Percentiles rank a stretch among this genome's conserved stretches.
phyloP scores from a whole-genome alignment of 495 filamentous ascomycete genomes.

The Penicilliopsis zonata region DNA sequence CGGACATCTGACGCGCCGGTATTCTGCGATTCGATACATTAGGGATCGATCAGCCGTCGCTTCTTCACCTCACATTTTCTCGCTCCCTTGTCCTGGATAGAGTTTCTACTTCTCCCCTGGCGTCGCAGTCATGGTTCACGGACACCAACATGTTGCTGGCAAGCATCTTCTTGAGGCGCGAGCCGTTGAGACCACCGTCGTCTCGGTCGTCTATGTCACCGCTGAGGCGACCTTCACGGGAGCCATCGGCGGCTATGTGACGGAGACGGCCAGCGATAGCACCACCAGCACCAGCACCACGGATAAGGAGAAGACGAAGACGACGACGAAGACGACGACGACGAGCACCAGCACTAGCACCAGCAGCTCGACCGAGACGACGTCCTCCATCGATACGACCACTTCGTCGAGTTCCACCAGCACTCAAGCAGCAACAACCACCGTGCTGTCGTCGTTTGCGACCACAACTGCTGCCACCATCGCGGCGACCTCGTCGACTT shows the following conservation, averaged over 20 bases:
- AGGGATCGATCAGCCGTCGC: too few species aligned
- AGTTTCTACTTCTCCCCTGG: neutral
- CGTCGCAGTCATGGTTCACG: conserved; percentile 13
- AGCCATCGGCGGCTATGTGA: conserved; percentile 42
- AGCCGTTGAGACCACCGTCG: neutral
- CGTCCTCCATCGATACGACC: too few species aligned
- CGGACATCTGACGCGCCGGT: too few species aligned
- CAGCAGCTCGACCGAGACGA: too few species aligned
- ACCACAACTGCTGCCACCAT: conserved; percentile 9
- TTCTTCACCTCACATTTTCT: too few species aligned
- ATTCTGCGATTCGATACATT: too few species aligned
- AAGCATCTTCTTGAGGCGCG: conserved; percentile 9
- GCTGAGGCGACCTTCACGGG: conserved; percentile 42
- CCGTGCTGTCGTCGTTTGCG: neutral
- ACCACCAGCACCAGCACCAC: conserved; percentile 9
- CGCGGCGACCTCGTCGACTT: neutral
- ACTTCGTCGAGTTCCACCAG: too few species aligned
- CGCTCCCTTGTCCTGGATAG: too few species aligned
- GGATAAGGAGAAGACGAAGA: conserved; percentile 10
- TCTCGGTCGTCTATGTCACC: conserved; percentile 40
- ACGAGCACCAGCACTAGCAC: too few species aligned
- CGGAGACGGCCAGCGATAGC: conserved; percentile 12
- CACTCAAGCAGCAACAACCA: too few species aligned
- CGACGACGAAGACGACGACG: too few species aligned
- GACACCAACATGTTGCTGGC: conserved; percentile 15